Evolutionary conservation across 257 asterid genomes (phyloP).

Genomic region (Primulina eburnea): DNA sequence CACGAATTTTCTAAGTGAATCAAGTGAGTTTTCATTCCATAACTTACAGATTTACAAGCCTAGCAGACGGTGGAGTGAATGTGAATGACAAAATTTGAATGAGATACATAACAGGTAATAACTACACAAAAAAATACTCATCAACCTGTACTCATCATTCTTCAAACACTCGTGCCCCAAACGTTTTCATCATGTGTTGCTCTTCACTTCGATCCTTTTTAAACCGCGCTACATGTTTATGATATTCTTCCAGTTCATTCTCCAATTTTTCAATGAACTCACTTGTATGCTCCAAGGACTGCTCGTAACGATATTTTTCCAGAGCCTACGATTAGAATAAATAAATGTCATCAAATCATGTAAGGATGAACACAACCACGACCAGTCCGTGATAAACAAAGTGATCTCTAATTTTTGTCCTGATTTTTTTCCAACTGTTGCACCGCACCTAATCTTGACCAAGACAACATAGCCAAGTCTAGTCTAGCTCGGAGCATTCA

Average conservation of each 20-base stretch:
- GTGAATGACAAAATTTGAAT: background rate
- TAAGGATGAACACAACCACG: background rate
- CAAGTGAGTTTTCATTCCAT: background rate
- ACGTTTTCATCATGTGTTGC: background rate
- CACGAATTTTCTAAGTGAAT: background rate
- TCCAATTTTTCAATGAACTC: conserved; percentile 86
- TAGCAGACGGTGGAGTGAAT: background rate
- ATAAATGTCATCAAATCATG: conserved; percentile 20
- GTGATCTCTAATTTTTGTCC: conserved; percentile 2
- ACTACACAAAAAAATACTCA: background rate
- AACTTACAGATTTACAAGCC: background rate
- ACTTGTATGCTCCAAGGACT: conserved; percentile 89
- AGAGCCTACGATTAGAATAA: conserved; percentile 56
- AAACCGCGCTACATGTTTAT: conserved; percentile 60
- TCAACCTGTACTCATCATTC: background rate
- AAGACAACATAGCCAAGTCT: conserved; percentile 8
- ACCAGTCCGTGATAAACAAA: conserved; percentile 7
- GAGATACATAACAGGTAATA: background rate
- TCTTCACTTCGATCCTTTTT: conserved; percentile 36
- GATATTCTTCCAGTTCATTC: conserved; percentile 77
- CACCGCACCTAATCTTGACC: conserved; percentile 6
- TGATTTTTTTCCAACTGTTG: background rate
- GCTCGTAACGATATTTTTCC: conserved; percentile 71
- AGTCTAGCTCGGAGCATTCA: background rate
- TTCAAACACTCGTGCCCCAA: conserved; percentile 15